Evolutionary conservation across 352 stramenopile genomes (phyloP), one percentile per base, ranked within the genome.

Genomic region (Stephanocyclus meneghinianus): DNA sequence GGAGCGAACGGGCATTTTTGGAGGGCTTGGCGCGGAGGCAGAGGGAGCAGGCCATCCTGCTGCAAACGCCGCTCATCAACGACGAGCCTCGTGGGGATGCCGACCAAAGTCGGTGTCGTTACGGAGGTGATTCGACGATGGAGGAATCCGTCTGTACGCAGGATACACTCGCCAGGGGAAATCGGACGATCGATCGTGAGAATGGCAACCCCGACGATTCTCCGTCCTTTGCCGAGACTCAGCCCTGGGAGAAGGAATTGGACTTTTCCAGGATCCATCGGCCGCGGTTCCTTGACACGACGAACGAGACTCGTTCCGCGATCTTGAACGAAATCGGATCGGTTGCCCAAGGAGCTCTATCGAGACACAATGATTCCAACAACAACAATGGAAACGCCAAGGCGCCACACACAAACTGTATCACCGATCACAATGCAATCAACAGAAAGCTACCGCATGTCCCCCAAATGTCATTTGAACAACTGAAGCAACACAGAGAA

Each of bases 1-100:
- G 71, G 76, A 66, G 42, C 40, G 76, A 79, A 18, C 4, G 42
- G 2, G 56, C 74, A 6, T 76, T 83, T 57, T 71, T 79, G 13
- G 37, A 62, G 60, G 56, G 50, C 13, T 53, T 83, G 76, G 76
- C 64, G 2, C 21, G 37, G 26, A 57, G 50, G 35, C 69, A 77
- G 59, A 60, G 42, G 16, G 21, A 81, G 59, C 59, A 62, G 2
- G 13, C 51, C 32, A 61, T 6, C 44, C 0, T 59, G 32, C 55
- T 78, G 35, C 16, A 16, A 2, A 21, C 10, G 0, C 47, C 45
- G 11, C 26, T 26, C 21, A 26, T 26, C 21, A 26, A 63, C n/a
- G 40, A 57, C 26, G 42, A 61, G 13, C 5, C 44, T 5, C 18
- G 47, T 47, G 37, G 51, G 53, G 29, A 57, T 9, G 35, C 26